Base-by-base conservation (phyloP, 306 rosid species). In the Pyrus betulifolia region DNA sequence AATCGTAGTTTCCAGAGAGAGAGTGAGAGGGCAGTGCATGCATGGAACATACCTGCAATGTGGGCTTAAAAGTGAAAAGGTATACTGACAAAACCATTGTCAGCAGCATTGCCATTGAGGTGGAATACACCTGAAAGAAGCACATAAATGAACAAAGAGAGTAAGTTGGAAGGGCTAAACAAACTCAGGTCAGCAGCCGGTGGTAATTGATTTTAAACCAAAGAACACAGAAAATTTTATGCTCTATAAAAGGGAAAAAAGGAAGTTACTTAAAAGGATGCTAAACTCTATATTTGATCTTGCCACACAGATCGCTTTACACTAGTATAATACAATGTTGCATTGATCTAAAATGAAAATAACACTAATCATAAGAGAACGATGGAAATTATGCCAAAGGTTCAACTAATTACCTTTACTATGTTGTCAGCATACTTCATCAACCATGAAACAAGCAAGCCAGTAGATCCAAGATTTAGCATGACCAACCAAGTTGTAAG, bases 371-470 rank as follows among this genome's bases (percentile, higher is more conserved):
- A 45, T 3, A 30, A 45, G 59, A 31, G 42, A 75, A 60, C 40
- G 49, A 22, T 6, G 15, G 54, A 65, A 35, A 1, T 44, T 19
- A 23, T 52, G 14, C 40, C 57, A 63, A 49, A 25, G 5, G 61
- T 62, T 45, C 52, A 22, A 60, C 18, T 27, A 46, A 35, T 80
- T 81, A 89, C 98, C 96, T 94, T 94, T 28, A 94, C 97, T 85
- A 94, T 94, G 80, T 94, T 94, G 85, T 94, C 98, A 30, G 98
- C 98, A 76, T 94, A 88, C 79, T 94, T 94, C 97, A 94, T 94
- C 83, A 94, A 77, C 98, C 98, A 94, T 72, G 98, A 94, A 82
- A 90, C 97, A 66, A 91, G 76, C 86, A 94, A 89, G 76, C 98
- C 98, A 28, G 98, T 91, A 52, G 98, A 94, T 67, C 95, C 98